Conservation (phyloP, 169 alveolate species). For the Eimeria necatrix region DNA sequence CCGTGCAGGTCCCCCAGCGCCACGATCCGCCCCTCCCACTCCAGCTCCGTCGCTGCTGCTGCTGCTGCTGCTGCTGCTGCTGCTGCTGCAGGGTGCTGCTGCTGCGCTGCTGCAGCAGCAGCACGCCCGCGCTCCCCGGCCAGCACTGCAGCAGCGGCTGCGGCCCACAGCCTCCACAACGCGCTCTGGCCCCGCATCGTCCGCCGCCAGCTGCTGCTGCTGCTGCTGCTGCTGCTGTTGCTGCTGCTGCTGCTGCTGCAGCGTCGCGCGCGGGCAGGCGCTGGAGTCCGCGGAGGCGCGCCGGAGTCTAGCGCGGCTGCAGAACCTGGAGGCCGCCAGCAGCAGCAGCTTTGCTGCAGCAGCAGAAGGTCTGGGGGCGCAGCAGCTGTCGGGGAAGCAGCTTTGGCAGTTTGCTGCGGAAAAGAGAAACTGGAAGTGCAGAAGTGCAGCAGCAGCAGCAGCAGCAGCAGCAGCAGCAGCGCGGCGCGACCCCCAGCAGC, state of each 20-base stretch:
- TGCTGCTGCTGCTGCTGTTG: background rate
- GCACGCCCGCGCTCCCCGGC: background rate
- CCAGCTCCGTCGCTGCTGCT: background rate
- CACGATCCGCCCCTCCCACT: conserved; percentile 25
- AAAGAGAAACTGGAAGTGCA: background rate
- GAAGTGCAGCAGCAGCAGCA: background rate
- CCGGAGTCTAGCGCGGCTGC: too few relatives aligned
- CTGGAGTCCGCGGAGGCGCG: too few relatives aligned
- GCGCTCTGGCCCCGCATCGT: background rate
- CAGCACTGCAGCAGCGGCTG: background rate
- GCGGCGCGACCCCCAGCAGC: background rate
- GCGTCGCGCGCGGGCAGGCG: background rate
- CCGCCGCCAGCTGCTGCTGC: background rate
- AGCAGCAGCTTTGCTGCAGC: too few relatives aligned
- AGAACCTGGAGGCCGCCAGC: too few relatives aligned
- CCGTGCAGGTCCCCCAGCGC: conserved; percentile 79
- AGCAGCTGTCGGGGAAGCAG: too few relatives aligned
- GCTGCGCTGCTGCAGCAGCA: background rate
- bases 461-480: conserved; percentile 3
- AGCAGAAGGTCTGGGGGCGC: too few relatives aligned
- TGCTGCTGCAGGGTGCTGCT: background rate
- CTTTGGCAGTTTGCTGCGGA: too few relatives aligned
- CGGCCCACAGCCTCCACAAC: background rate
- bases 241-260: conserved; percentile 41
- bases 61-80: background rate